phyloP scores from a whole-genome alignment of 768 basidiomycete species.

The Boletus barrowsii region DNA sequence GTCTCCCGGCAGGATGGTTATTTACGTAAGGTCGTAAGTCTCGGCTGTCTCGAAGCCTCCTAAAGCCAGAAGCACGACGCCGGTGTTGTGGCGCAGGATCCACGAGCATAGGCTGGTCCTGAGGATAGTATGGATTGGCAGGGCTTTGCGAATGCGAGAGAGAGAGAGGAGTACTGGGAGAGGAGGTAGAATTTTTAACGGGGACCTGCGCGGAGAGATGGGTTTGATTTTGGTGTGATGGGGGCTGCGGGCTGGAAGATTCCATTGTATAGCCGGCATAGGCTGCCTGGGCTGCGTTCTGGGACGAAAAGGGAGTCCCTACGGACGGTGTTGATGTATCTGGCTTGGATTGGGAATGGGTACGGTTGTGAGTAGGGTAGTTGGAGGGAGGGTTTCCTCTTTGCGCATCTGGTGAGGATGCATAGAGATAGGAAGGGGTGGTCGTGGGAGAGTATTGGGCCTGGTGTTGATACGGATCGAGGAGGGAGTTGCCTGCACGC shows the following conservation, averaged over 20 bases:
- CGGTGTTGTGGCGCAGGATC: slow-evolving; percentile 55
- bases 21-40: slow-evolving; percentile 80
- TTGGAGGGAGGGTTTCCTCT: slow-evolving; percentile 39
- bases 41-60: slow-evolving; percentile 68
- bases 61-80: slow-evolving; percentile 72
- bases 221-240: slow-evolving; percentile 44
- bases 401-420: slow-evolving; percentile 35
- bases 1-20: slow-evolving; percentile 56
- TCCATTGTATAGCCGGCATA: slow-evolving; percentile 60
- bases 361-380: slow-evolving; percentile 57
- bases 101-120: slow-evolving; percentile 72
- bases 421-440: slow-evolving; percentile 45
- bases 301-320: slow-evolving; percentile 56
- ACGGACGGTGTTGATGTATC: slow-evolving; percentile 48
- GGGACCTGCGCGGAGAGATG: slow-evolving; percentile 51
- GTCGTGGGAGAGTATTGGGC: slow-evolving; percentile 56
- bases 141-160: slow-evolving; percentile 55
- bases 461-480: slow-evolving; percentile 74
- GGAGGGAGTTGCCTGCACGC: slow-evolving; percentile 49
- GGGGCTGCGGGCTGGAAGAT: slow-evolving; percentile 60
- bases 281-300: slow-evolving; percentile 40
- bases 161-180: slow-evolving; percentile 70
- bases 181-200: slow-evolving; percentile 56
- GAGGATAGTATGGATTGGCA: slow-evolving; percentile 53
- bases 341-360: slow-evolving; percentile 53